These are phyloP conservation scores for Podosphaera leucotricha DNA, from an alignment of 2,329 filamentous ascomycete genomes.

Conservation along the genomic window DNA sequence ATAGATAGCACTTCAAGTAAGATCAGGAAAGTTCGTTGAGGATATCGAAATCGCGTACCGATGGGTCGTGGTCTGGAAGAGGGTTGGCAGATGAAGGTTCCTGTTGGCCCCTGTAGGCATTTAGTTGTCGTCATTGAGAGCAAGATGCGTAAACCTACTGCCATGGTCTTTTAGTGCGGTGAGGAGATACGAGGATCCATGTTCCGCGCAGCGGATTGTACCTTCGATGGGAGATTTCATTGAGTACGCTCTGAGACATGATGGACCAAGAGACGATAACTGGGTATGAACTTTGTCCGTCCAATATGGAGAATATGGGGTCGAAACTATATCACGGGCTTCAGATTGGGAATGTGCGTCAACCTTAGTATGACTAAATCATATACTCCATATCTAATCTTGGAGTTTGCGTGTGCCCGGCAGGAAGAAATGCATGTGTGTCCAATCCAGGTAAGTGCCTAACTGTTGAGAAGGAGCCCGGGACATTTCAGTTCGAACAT, in stretches of 20 bases:
- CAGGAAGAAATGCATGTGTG: too few relatives aligned
- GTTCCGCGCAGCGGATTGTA: slow-evolving; percentile 79
- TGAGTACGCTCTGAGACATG: slow-evolving; percentile 59
- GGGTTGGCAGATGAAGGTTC: slow-evolving; percentile 44
- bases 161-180: slow-evolving; percentile 93
- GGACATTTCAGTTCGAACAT: too few relatives aligned
- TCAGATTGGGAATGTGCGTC: too few relatives aligned
- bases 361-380: too few relatives aligned
- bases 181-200: slow-evolving; percentile 86
- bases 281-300: too few relatives aligned
- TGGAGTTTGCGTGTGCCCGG: too few relatives aligned
- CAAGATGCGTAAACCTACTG: slow-evolving; percentile 36
- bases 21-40: slow-evolving; percentile 4
- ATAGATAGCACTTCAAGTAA: slow-evolving; percentile 60
- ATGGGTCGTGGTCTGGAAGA: slow-evolving; percentile 61
- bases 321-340: too few relatives aligned
- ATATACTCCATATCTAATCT: too few relatives aligned
- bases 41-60: slow-evolving; percentile 19
- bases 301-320: too few relatives aligned
- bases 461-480: too few relatives aligned
- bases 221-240: slow-evolving; percentile 90
- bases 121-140: neutral
- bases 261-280: too few relatives aligned
- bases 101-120: slow-evolving; percentile 47
- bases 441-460: too few relatives aligned